phyloP scores from a whole-genome alignment of 2,329 filamentous ascomycete species.

The Phialocephala subalpina region DNA sequence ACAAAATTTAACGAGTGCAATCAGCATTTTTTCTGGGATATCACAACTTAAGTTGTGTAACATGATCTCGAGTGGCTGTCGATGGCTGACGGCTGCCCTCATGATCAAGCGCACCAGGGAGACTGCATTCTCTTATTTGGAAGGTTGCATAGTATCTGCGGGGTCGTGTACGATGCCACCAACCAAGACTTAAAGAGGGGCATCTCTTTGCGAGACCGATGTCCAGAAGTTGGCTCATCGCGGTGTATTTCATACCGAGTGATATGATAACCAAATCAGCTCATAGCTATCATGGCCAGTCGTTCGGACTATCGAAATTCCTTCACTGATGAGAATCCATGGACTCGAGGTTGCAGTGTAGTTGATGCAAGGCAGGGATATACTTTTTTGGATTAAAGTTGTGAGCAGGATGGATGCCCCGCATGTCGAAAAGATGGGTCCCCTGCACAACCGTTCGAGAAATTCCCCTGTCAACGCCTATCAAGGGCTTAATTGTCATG shows the following conservation, averaged over 20 bases:
- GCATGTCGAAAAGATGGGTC: neutral
- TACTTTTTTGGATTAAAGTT: neutral
- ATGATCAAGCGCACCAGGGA: slow-evolving; percentile 16
- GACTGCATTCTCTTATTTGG: slow-evolving; percentile 17
- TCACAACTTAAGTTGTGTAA: slow-evolving; percentile 11
- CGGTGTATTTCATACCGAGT: neutral
- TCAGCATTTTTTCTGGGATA: neutral
- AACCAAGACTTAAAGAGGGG: neutral
- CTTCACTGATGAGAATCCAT: neutral
- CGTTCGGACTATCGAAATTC: neutral
- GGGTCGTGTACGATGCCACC: slow-evolving; percentile 15
- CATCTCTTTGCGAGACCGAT: neutral
- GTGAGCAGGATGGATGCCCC: neutral
- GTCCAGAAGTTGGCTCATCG: neutral
- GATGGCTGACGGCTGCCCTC: slow-evolving; percentile 7
- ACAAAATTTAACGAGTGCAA: slow-evolving; percentile 7
- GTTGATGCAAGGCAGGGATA: neutral
- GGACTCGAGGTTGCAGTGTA: neutral
- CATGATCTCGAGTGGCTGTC: slow-evolving; percentile 2
- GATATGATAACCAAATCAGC: neutral
- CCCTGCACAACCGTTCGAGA: neutral
- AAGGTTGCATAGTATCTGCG: slow-evolving; percentile 20
- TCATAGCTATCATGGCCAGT: neutral
- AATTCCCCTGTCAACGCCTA: neutral
- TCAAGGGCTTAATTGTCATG: neutral